Conservation (phyloP, 1,284 basidiomycete genomes). For the Trichosporon coremiiforme region DNA sequence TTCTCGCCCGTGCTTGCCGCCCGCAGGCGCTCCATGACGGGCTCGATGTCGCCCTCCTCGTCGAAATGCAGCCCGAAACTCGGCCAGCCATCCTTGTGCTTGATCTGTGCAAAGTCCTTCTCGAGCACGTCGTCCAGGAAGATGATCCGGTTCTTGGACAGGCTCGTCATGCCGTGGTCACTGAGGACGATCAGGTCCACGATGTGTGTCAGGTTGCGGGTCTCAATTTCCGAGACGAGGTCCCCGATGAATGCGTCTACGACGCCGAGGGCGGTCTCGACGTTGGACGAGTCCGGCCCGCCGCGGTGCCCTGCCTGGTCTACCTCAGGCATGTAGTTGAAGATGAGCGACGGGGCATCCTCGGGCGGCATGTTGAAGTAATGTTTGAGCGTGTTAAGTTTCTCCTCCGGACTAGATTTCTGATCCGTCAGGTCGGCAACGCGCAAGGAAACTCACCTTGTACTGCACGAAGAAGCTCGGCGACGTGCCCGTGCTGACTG, state of each 20-base stretch:
- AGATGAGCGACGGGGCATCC: constrained; percentile 72
- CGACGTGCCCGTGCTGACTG: constrained; percentile 65
- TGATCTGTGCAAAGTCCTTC: constrained; percentile 65
- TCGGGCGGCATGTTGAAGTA: constrained; percentile 77
- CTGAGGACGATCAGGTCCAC: constrained; percentile 87
- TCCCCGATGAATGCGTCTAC: constrained; percentile 76
- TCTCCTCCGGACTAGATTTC: constrained; percentile 65
- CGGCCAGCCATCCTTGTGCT: constrained; percentile 68
- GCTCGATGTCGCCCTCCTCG: constrained; percentile 9
- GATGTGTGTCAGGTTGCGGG: constrained; percentile 76
- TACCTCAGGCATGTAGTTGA: constrained; percentile 62
- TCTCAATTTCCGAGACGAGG: constrained; percentile 65
- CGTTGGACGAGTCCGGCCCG: constrained; percentile 71
- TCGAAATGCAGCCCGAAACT: constrained; percentile 23
- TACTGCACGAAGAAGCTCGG: constrained; percentile 77
- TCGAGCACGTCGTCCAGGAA: constrained; percentile 85
- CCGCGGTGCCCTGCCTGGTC: constrained; percentile 66
- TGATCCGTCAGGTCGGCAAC: background rate
- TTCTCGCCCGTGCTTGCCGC: constrained; percentile 48
- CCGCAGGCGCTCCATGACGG: background rate
- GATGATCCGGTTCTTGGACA: constrained; percentile 70
- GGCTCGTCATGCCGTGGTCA: constrained; percentile 91
- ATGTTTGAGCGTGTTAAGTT: constrained; percentile 69
- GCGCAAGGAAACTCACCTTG: constrained; percentile 59
- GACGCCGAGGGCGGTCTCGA: constrained; percentile 68